Percentiles rank a stretch among this genome's conserved stretches.
phyloP scores from a whole-genome alignment of 2,329 filamentous ascomycete genomes.

The Aureobasidium namibiae region DNA sequence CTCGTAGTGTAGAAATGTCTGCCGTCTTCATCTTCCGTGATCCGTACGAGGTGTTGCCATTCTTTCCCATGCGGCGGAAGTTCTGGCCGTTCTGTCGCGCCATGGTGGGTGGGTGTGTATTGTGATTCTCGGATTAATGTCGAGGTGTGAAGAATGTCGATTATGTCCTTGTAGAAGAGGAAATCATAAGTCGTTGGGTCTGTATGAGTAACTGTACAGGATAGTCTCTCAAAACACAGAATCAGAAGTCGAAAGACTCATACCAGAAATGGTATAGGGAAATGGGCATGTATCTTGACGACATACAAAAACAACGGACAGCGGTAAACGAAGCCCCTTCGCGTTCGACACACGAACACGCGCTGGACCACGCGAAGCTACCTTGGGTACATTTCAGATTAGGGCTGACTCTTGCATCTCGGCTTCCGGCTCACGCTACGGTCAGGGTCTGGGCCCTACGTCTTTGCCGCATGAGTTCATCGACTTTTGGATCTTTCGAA shows the following conservation, averaged over 20 bases:
- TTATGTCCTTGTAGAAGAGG: not conserved
- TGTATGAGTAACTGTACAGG: not conserved
- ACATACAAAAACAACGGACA: slow-evolving; percentile 1
- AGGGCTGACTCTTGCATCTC: not conserved
- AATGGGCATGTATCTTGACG: not conserved
- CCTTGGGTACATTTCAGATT: not conserved
- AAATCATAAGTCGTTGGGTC: not conserved
- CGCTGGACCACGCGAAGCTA: too few relatives aligned
- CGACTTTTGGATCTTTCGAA: not conserved
- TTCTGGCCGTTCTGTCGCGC: slow-evolving; percentile 8
- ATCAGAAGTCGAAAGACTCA: too few relatives aligned
- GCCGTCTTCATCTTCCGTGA: slow-evolving; percentile 64
- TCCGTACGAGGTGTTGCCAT: slow-evolving; percentile 41
- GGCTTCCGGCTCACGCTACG: not conserved
- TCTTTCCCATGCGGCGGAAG: slow-evolving; percentile 35
- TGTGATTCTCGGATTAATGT: not conserved
- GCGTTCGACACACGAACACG: not conserved
- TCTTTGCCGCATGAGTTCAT: slow-evolving; percentile 9
- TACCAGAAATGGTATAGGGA: not conserved
- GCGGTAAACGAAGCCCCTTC: not conserved
- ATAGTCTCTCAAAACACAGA: too few relatives aligned
- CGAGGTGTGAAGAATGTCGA: not conserved
- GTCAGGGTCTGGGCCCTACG: slow-evolving; percentile 1
- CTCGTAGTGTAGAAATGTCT: slow-evolving; percentile 62
- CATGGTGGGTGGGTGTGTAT: slow-evolving; percentile 2